Percentiles rank a stretch among this genome's conserved stretches.
These are phyloP conservation scores for Aspergillus affinis DNA, from an alignment of 495 filamentous ascomycete genomes.

Conservation along the genomic window DNA sequence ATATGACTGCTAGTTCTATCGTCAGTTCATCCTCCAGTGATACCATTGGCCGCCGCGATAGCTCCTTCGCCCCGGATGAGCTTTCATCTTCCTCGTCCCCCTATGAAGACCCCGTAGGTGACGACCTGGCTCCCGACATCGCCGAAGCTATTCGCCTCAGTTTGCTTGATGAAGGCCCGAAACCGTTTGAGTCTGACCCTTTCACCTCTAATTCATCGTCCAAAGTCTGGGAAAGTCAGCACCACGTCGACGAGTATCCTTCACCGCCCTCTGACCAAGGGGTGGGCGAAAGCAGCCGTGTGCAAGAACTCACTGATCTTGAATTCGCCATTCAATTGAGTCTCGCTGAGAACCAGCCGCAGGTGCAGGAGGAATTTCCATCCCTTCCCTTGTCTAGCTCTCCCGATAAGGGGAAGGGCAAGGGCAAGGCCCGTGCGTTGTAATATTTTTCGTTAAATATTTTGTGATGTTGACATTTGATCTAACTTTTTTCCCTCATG, in stretches of 20 bases:
- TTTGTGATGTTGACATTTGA: slow-evolving; percentile 7
- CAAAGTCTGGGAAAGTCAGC: slow-evolving; percentile 25
- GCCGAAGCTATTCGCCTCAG: slow-evolving; percentile 80
- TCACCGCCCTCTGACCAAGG: slow-evolving; percentile 20
- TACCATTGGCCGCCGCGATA: slow-evolving; percentile 40
- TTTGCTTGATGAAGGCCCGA: slow-evolving; percentile 53
- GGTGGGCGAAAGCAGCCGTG: slow-evolving; percentile 36
- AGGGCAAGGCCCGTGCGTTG: slow-evolving; percentile 49
- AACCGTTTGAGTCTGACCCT: slow-evolving; percentile 33
- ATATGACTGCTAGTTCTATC: slow-evolving; percentile 50
- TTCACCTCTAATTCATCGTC: slow-evolving; percentile 56
- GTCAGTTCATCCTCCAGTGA: slow-evolving; percentile 41
- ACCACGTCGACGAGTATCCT: slow-evolving; percentile 10
- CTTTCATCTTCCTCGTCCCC: slow-evolving; percentile 43
- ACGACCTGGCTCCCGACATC: slow-evolving; percentile 70
- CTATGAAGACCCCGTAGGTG: slow-evolving; percentile 43
- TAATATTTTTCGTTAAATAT: slow-evolving; percentile 18
- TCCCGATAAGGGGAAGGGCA: slow-evolving; percentile 37
- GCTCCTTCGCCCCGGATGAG: slow-evolving; percentile 52
- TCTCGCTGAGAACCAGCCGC: slow-evolving; percentile 62
- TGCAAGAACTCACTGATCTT: slow-evolving; percentile 68
- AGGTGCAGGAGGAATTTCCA: slow-evolving; percentile 56
- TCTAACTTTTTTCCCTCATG: neutral
- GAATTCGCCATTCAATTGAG: slow-evolving; percentile 84
- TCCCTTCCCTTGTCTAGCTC: slow-evolving; percentile 45